Evolutionary conservation across 129 eudicot genomes (phyloP).

Genomic region (Kitagawia praeruptora): DNA sequence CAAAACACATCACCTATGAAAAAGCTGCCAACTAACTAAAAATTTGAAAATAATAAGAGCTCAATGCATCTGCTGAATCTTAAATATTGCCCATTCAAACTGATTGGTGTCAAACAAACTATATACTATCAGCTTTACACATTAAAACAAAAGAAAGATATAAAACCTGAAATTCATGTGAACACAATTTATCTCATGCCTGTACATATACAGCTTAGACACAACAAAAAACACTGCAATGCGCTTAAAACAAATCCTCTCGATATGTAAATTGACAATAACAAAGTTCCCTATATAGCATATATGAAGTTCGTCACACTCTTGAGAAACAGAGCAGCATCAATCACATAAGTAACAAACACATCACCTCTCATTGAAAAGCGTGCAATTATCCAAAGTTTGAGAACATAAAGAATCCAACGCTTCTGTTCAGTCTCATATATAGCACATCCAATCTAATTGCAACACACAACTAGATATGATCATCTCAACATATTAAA

Average conservation of each 20-base stretch:
- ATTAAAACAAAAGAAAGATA: neutral
- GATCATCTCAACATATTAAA: neutral
- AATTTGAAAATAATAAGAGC: neutral
- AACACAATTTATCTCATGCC: neutral
- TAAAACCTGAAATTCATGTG: neutral
- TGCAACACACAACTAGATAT: neutral
- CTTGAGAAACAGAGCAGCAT: neutral
- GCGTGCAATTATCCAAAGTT: constrained; percentile 1
- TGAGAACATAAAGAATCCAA: neutral
- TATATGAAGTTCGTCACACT: neutral
- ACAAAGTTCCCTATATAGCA: neutral
- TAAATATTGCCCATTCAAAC: neutral
- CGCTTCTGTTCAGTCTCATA: neutral
- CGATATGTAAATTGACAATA: neutral
- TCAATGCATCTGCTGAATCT: constrained; percentile 1
- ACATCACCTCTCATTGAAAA: neutral
- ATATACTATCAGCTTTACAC: neutral
- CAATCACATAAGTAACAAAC: neutral
- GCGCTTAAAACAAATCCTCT: neutral
- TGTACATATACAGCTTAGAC: neutral
- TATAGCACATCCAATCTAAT: neutral
- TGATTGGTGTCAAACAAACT: neutral
- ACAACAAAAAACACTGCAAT: neutral
- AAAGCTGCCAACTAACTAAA: constrained; percentile 4
- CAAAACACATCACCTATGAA: neutral